These are phyloP conservation scores for Ceratobasidium sp. DNA, from an alignment of 1,284 basidiomycete genomes.

Conservation along the genomic window DNA sequence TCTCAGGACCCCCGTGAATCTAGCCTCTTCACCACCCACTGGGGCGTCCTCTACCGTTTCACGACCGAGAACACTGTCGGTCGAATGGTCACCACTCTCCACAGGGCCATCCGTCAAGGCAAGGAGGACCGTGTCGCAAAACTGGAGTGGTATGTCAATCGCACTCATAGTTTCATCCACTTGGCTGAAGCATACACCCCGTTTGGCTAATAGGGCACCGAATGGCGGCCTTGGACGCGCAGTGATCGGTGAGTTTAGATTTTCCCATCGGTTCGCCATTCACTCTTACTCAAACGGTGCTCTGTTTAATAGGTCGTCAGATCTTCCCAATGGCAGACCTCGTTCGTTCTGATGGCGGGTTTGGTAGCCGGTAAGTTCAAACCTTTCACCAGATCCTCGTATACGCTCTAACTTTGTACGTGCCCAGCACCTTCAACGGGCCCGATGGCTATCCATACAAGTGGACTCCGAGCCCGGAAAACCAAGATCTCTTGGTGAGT, in stretches of 20 bases:
- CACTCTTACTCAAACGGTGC: constrained; percentile 30
- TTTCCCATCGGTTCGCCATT: constrained; percentile 2
- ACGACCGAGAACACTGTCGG: constrained; percentile 60
- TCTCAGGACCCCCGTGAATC: constrained; percentile 86
- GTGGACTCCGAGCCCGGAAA: constrained; percentile 75
- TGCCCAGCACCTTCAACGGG: constrained; percentile 75
- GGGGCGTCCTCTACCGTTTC: constrained; percentile 85
- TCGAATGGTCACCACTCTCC: constrained; percentile 76
- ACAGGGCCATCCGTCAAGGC: constrained; percentile 70
- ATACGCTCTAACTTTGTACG: constrained; percentile 10
- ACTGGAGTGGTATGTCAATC: constrained; percentile 73
- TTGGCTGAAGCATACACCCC: constrained; percentile 37
- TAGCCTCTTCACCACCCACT: constrained; percentile 77
- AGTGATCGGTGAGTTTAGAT: constrained; percentile 80
- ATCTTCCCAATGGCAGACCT: constrained; percentile 81
- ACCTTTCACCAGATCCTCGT: neutral
- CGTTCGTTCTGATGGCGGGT: constrained; percentile 62
- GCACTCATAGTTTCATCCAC: constrained; percentile 38
- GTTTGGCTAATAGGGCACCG: constrained; percentile 58
- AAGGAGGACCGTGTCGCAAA: constrained; percentile 79
- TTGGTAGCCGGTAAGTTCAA: constrained; percentile 33
- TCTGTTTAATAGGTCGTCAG: constrained; percentile 44
- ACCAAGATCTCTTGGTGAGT: constrained; percentile 74
- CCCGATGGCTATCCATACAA: constrained; percentile 83
- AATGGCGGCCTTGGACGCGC: constrained; percentile 84